Percentiles rank a stretch among this genome's conserved stretches.
phyloP scores from a whole-genome alignment of 352 stramenopile species.

The Nothophytophthora sp. region DNA sequence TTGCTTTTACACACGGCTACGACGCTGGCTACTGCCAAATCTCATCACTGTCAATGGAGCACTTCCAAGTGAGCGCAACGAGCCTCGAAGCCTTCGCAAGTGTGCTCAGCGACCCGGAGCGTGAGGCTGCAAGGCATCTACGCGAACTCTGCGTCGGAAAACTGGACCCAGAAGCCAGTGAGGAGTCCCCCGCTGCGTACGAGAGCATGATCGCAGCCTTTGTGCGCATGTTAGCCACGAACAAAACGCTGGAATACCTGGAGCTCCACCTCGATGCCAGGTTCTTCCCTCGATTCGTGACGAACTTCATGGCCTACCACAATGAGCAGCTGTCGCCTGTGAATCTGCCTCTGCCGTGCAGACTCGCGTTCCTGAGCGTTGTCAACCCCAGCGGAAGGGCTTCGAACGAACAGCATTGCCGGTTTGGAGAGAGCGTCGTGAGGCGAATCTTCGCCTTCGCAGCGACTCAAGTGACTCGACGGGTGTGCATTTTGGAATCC shows the following conservation, averaged over 20 bases:
- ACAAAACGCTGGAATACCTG: conserved; percentile 14
- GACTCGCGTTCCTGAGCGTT: conserved; percentile 8
- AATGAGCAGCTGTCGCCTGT: conserved; percentile 5
- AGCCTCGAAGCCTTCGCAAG: conserved; percentile 16
- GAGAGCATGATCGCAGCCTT: conserved; percentile 16
- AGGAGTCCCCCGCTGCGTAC: conserved; percentile 8
- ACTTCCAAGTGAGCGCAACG: conserved; percentile 16
- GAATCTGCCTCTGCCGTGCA: conserved; percentile 1
- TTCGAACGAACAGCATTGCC: too few species aligned
- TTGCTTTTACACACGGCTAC: conserved; percentile 24
- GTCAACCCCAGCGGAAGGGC: not conserved
- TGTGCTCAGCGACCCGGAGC: conserved; percentile 11
- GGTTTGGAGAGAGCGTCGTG: conserved; percentile 1
- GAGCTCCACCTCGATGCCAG: conserved; percentile 14
- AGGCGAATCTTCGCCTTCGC: conserved; percentile 17
- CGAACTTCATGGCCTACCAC: conserved; percentile 7
- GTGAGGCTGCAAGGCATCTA: conserved; percentile 5
- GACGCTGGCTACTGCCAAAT: conserved; percentile 23
- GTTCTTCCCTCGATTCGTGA: conserved; percentile 14
- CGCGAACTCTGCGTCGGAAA: conserved; percentile 15
- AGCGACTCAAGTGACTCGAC: conserved; percentile 5
- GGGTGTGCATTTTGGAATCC: conserved; percentile 25
- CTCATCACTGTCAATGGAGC: conserved; percentile 18
- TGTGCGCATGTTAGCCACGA: conserved; percentile 12
- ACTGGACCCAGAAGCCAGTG: conserved; percentile 13